Evolutionary conservation across 2,329 filamentous ascomycete species (phyloP).

Genomic region (Leptographium wingfieldii): DNA sequence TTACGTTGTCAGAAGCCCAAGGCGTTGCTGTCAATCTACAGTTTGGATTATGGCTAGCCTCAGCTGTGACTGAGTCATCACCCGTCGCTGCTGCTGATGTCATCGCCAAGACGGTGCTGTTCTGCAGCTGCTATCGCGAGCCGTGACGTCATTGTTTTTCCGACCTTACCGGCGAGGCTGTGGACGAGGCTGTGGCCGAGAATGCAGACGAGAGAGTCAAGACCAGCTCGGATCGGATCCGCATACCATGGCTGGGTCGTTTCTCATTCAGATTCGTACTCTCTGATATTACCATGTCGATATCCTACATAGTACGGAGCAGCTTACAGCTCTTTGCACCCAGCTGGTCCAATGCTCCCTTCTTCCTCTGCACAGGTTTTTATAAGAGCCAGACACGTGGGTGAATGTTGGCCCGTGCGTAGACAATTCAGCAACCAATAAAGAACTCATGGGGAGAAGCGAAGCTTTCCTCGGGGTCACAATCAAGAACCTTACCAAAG

Average conservation of each 20-base stretch:
- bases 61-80: constrained; percentile 15
- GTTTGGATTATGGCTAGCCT: constrained; percentile 27
- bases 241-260: neutral
- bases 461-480: neutral
- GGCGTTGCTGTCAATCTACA: constrained; percentile 37
- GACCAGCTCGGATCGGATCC: neutral
- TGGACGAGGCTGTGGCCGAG: neutral
- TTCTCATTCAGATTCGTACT: neutral
- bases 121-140: neutral
- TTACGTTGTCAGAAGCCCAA: constrained; percentile 35
- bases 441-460: neutral
- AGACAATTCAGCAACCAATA: neutral
- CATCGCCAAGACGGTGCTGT: neutral
- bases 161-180: neutral
- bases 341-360: too few species aligned
- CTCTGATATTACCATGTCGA: too few species aligned
- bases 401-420: neutral
- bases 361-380: too few species aligned
- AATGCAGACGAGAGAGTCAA: neutral
- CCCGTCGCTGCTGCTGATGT: neutral
- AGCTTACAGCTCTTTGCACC: too few species aligned
- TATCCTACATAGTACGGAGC: too few species aligned
- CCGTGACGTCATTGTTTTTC: neutral
- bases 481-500: neutral
- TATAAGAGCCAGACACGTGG: neutral